phyloP scores from a whole-genome alignment of 2,329 filamentous ascomycete species.

The Colletotrichum liriopes region DNA sequence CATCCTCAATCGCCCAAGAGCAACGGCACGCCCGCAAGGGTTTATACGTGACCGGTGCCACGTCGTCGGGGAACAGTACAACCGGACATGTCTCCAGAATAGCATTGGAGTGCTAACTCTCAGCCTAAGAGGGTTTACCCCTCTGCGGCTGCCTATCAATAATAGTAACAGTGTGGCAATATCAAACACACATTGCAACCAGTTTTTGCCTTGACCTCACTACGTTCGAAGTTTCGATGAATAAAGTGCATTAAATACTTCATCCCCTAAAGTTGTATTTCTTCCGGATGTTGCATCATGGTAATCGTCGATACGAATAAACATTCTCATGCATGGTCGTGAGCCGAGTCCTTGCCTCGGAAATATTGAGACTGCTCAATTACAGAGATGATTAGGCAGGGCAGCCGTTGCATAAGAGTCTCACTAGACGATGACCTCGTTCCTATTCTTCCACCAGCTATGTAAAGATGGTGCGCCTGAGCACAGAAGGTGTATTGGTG shows the following conservation, averaged over 20 bases:
- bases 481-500: slow-evolving; percentile 32
- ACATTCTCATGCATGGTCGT: too few relatives aligned
- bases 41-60: not conserved
- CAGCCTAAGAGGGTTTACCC: not conserved
- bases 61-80: not conserved
- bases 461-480: slow-evolving; percentile 24
- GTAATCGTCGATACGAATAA: too few relatives aligned
- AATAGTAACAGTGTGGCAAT: not conserved
- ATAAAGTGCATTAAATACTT: too few relatives aligned
- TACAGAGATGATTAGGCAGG: too few relatives aligned
- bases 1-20: slow-evolving; percentile 13
- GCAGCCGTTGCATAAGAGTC: not conserved
- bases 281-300: too few relatives aligned
- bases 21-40: not conserved
- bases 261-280: too few relatives aligned
- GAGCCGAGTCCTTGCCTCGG: too few relatives aligned
- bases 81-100: slow-evolving; percentile 16
- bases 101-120: not conserved
- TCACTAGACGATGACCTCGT: slow-evolving; percentile 15
- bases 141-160: not conserved
- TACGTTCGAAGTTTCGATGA: too few relatives aligned
- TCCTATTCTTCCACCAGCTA: slow-evolving; percentile 23
- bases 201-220: too few relatives aligned
- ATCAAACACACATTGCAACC: too few relatives aligned
- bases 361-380: too few relatives aligned